Percentiles rank a stretch among this genome's conserved stretches.
These are phyloP conservation scores for Marasmius oreades DNA, from an alignment of 1,284 basidiomycete genomes.

Conservation along the genomic window DNA sequence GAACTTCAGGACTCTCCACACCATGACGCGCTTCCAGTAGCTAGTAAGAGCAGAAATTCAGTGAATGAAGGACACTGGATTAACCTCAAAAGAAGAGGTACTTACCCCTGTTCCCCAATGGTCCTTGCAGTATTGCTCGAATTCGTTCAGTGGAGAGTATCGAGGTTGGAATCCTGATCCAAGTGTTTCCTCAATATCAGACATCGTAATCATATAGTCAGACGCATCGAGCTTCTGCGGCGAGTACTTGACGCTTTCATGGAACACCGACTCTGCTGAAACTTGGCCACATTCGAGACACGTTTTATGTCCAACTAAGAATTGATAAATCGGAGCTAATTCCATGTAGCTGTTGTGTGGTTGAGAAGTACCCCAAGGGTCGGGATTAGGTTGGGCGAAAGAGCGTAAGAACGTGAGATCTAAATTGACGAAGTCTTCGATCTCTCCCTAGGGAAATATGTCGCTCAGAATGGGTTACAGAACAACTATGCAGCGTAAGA, in stretches of 20 bases:
- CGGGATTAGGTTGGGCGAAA: slow-evolving; percentile 12
- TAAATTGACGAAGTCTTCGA: too few species aligned
- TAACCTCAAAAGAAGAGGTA: not conserved
- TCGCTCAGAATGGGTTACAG: too few species aligned
- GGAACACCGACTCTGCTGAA: too few species aligned
- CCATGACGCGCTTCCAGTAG: not conserved
- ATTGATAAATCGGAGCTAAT: too few species aligned
- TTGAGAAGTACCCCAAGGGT: slow-evolving; percentile 20
- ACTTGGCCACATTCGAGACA: too few species aligned
- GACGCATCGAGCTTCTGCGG: too few species aligned
- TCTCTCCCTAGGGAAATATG: too few species aligned
- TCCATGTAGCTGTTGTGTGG: slow-evolving; percentile 17
- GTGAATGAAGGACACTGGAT: not conserved
- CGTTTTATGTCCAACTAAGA: too few species aligned
- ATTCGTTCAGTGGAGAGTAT: not conserved
- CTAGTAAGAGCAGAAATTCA: not conserved
- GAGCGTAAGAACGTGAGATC: not conserved
- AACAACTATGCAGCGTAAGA: too few species aligned
- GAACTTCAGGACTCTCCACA: not conserved
- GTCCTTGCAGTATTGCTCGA: not conserved
- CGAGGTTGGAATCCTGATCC: not conserved
- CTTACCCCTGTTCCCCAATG: not conserved
- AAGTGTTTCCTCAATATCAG: not conserved
- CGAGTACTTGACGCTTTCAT: too few species aligned
- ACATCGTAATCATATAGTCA: not conserved